phyloP scores from a whole-genome alignment of 495 filamentous ascomycete species.

The Clavariopsis aquatica region DNA sequence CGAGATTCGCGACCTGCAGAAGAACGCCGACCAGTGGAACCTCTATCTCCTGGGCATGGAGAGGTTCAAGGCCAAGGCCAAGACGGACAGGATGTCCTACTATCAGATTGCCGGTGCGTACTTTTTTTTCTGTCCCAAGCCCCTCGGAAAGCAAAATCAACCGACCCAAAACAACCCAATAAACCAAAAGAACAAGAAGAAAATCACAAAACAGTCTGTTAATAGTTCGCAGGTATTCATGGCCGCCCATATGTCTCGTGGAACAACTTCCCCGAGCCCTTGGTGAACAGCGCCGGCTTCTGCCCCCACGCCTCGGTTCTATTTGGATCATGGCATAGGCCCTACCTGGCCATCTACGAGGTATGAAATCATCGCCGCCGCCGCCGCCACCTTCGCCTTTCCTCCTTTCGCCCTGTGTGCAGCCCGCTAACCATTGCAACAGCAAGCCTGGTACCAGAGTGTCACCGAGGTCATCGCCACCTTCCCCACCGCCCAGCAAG shows the following conservation, averaged over 20 bases:
- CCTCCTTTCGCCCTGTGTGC: too few species aligned
- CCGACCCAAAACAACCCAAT: too few species aligned
- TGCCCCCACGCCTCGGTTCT: slow-evolving; percentile 65
- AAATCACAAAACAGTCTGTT: too few species aligned
- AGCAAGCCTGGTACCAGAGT: slow-evolving; percentile 60
- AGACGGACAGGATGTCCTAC: slow-evolving; percentile 57
- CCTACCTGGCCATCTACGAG: slow-evolving; percentile 68
- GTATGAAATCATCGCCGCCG: slow-evolving; percentile 42
- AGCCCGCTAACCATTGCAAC: too few species aligned
- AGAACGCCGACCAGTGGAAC: slow-evolving; percentile 59
- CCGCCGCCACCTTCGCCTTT: too few species aligned
- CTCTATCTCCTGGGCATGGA: slow-evolving; percentile 59
- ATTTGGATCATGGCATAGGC: slow-evolving; percentile 71
- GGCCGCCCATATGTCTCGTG: slow-evolving; percentile 62
- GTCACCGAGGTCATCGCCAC: slow-evolving; percentile 55
- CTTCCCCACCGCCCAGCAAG: slow-evolving; percentile 48
- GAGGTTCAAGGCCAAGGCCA: slow-evolving; percentile 56
- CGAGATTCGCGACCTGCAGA: slow-evolving; percentile 60
- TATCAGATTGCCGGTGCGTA: slow-evolving; percentile 61
- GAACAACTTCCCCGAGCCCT: slow-evolving; percentile 53
- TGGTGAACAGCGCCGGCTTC: slow-evolving; percentile 57
- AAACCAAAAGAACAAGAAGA: too few species aligned
- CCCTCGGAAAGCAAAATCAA: neutral
- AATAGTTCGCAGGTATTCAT: slow-evolving; percentile 57
- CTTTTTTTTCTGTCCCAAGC: neutral